Base-by-base conservation (phyloP, 2,329 filamentous ascomycete genomes). In the Pseudopyricularia javanii region DNA sequence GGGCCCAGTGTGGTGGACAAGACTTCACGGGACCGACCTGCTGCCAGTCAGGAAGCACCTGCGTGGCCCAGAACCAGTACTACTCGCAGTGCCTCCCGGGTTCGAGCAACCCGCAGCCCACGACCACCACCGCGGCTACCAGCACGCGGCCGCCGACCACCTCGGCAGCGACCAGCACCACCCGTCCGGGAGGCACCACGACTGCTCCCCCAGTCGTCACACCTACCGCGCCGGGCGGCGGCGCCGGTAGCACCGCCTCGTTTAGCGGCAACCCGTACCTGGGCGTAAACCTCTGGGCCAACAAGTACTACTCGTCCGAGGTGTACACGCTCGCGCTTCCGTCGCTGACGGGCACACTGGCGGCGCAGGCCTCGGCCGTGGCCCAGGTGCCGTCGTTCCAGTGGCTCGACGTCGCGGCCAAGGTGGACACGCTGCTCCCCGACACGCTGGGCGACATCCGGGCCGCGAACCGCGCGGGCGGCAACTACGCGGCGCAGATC, bases 241-340 rank as follows among this genome's bases (percentile, higher is more conserved):
- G 40, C 12, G 40, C 68, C 88, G 86, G 66, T 72, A 85, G 53
- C 88, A 85, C 85, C 85, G 89, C 63, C 32, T 71, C 70, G 1
- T 73, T 69, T 59, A 64, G 72, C 14, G 80, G 79, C n/a, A 80
- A 80, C 66, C 75, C 75, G 14, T 79, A 76, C 62, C 55, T 62
- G 11, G 74, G 71, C 15, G 73, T 77, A 50, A 63, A 69, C 50
- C 66, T 74, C 59, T 79, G 74, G 70, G 72, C 75, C 61, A 80
- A 80, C 65, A 64, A 63, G 53, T 78, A 73, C 67, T 80, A 80
- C 60, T 68, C 72, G n/a, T 74, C 73, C 17, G 75, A 80, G 63
- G 70, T 80, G 54, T 69, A 71, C 53, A 73, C 63, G 34, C 66
- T 74, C 17, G 84, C 84, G 7, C 75, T 86, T 20, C 83, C 84